Conservation (phyloP, 1,139 yeast species). For the Candida sanyaensis region DNA sequence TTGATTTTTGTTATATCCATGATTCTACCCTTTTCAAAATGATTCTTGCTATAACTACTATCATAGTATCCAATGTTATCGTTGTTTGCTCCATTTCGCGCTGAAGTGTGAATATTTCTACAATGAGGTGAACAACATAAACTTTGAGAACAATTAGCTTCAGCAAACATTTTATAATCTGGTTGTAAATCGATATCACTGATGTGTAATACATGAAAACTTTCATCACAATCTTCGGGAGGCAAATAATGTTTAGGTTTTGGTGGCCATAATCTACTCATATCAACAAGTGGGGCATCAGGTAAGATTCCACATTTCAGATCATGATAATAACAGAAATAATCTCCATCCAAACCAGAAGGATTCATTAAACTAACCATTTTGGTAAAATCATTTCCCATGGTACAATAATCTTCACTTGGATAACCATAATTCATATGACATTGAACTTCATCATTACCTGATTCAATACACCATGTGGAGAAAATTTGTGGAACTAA, state of each 20-base stretch:
- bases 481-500: slow-evolving; percentile 42
- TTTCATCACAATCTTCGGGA: slow-evolving; percentile 20
- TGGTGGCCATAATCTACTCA: slow-evolving; percentile 43
- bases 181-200: slow-evolving; percentile 29
- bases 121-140: slow-evolving; percentile 27
- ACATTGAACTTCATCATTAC: slow-evolving; percentile 27
- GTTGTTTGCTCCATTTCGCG: slow-evolving; percentile 15
- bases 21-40: slow-evolving; percentile 25
- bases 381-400: slow-evolving; percentile 44
- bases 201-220: slow-evolving; percentile 30
- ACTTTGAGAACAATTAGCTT: slow-evolving; percentile 32
- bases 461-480: slow-evolving; percentile 44
- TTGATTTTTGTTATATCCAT: slow-evolving; percentile 19
- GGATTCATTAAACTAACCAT: slow-evolving; percentile 51
- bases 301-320: slow-evolving; percentile 45
- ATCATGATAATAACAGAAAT: slow-evolving; percentile 53
- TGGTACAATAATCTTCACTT: slow-evolving; percentile 20
- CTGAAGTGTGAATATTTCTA: slow-evolving; percentile 16
- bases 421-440: slow-evolving; percentile 24
- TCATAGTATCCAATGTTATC: slow-evolving; percentile 24
- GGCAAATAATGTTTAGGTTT: slow-evolving; percentile 30
- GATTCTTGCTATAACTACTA: slow-evolving; percentile 23
- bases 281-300: slow-evolving; percentile 38
- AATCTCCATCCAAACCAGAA: slow-evolving; percentile 50
- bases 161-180: slow-evolving; percentile 25